Evolutionary conservation across 345 rosid genomes (phyloP), one percentile per base, ranked within the genome.

Genomic region (Lagerstroemia speciosa): DNA sequence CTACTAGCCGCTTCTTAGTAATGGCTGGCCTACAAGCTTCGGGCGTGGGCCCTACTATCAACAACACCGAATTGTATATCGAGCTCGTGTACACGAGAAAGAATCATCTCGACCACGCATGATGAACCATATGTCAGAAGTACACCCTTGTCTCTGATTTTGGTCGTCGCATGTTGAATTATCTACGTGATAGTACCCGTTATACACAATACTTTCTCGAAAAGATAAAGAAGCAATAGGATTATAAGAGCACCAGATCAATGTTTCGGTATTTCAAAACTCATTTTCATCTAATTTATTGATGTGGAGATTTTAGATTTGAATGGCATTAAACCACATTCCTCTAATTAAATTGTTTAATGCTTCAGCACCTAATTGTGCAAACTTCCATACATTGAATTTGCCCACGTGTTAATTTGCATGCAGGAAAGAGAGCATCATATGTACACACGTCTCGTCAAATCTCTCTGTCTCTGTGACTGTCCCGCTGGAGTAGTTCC

Each of bases 31-130:
- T 76, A 88, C 97, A 64, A 89, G 93, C 83, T 89, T 91, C 15
- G 99, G 99, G 63, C 88, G 92, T n/a, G 97, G 89, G 78, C n/a
- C 91, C 99, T 31, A 89, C 90, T 37, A 94, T 83, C 73, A n/a
- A 94, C 87, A 64, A 91, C 92, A 26, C 90, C 91, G 72, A 91
- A 94, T 70, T 84, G 82, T 72, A 83, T 94, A 41, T 83, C 86
- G 26, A 89, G 89, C 66, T 94, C 99, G 73, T 85, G 91, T 62
- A 97, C 97, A 31, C 85, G 88, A 77, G 87, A 69, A 10, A 94
- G 78, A 67, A 94, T 81, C 99, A 94, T 86, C 78, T 94, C 97
- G 77, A 94, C 90, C 2, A 84, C 93, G 80, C 87, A 79, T 11
- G 97, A 80, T 41, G 92, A 85, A 65, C 99, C 95, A 68, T 83